Evolutionary conservation across 768 basidiomycete genomes (phyloP), one percentile per base, ranked within the genome.

Genomic region (Kwoniella dejecticola): DNA sequence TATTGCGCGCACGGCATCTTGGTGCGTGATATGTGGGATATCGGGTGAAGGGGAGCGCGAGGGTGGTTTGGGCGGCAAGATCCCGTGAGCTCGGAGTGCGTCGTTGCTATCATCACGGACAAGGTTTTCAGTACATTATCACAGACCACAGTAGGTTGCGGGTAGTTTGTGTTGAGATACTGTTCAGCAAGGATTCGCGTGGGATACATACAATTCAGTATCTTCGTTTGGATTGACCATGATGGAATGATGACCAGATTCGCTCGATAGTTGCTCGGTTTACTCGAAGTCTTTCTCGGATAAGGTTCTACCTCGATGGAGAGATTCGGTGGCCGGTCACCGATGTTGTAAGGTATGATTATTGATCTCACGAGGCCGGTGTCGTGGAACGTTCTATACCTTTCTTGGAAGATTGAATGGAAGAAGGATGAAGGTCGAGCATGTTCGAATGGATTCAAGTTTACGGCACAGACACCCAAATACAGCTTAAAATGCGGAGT

Each of bases 61-160:
- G 2, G 84, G 79, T 53, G 86, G 84, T 49, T 83, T 85, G 0
- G 89, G 88, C 2, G 91, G 91, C 24, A 97, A 80, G 73, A 96
- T 94, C 17, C 93, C 94, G 70, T 93, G 85, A 70, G 92, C 92
- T 60, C 92, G 88, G 11, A 97, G 85, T 21, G 89, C 90, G 74
- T 97, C 94, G 79, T 95, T 93, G 80, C 93, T 97, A 61, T n/a
- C n/a, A n/a, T n/a, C n/a, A n/a, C n/a, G n/a, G n/a, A n/a, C n/a
- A n/a, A n/a, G n/a, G n/a, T n/a, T n/a, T n/a, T n/a, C n/a, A n/a
- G n/a, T n/a, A n/a, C n/a, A n/a, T n/a, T n/a, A n/a, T n/a, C n/a
- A n/a, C n/a, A n/a, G n/a, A n/a, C n/a, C n/a, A n/a, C n/a, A n/a
- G n/a, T n/a, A n/a, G n/a, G n/a, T n/a, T n/a, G n/a, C n/a, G n/a